A percentile compares a stretch with the other conserved stretches of the same genome.
Conservation (phyloP, 1,139 yeast genomes). For the Zygosaccharomyces pseudobailii region DNA sequence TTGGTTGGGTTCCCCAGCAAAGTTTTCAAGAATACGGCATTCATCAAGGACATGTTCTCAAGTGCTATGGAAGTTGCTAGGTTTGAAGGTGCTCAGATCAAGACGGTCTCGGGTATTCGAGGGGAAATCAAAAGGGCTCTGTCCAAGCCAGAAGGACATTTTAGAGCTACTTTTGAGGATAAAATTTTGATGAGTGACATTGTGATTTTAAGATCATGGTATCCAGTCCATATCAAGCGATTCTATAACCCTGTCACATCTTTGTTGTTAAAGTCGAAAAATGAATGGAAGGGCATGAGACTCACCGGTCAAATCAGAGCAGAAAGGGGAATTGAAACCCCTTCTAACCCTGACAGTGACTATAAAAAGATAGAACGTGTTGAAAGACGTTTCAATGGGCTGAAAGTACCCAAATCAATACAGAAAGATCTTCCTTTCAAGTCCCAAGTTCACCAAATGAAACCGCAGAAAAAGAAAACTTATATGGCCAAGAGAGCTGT, state of each 20-base stretch:
- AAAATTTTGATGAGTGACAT: constrained; percentile 86
- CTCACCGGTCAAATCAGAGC: constrained; percentile 91
- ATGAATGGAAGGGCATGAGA: constrained; percentile 95
- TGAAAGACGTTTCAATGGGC: constrained; percentile 82
- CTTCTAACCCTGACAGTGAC: constrained; percentile 61
- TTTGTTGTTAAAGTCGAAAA: constrained; percentile 64
- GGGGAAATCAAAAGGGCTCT: constrained; percentile 97
- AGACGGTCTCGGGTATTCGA: constrained; percentile 94
- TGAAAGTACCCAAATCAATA: constrained; percentile 76
- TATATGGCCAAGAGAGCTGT: constrained; percentile 92
- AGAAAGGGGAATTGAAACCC: constrained; percentile 61
- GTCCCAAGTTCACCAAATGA: constrained; percentile 83
- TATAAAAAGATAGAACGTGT: constrained; percentile 77
- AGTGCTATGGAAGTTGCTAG: constrained; percentile 92
- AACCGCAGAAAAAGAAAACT: constrained; percentile 78
- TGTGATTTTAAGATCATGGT: constrained; percentile 91
- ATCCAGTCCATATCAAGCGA: constrained; percentile 83
- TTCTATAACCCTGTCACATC: constrained; percentile 97
- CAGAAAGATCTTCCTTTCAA: constrained; percentile 81
- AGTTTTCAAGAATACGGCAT: constrained; percentile 93
- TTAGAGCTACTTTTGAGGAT: constrained; percentile 97
- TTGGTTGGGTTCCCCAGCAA: constrained; percentile 93
- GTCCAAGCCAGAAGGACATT: constrained; percentile 93
- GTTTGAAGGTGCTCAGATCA: constrained; percentile 95
- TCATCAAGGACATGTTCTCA: constrained; percentile 92